Percentiles rank a stretch among this genome's conserved stretches.
These are phyloP conservation scores for Candida pini DNA, from an alignment of 805 yeast species.

Conservation along the genomic window DNA sequence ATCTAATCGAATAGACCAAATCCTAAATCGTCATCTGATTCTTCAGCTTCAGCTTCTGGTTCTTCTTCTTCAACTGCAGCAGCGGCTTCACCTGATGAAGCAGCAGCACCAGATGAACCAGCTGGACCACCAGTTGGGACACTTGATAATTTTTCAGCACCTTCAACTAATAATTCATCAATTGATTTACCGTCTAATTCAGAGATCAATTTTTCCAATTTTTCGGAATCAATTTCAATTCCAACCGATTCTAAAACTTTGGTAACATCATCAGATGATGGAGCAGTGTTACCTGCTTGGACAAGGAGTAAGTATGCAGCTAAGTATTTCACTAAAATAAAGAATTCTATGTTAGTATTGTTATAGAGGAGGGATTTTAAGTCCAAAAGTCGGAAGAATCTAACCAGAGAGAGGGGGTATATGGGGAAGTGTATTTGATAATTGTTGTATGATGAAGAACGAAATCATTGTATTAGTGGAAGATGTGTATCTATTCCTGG, in stretches of 20 bases:
- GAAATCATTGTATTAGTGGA: too few relatives aligned
- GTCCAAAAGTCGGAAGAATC: too few relatives aligned
- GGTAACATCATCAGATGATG: constrained; percentile 74
- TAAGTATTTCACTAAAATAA: constrained; percentile 69
- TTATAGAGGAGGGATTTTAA: too few relatives aligned
- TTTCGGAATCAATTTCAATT: constrained; percentile 74
- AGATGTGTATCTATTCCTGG: too few relatives aligned
- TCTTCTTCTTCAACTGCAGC: constrained; percentile 55
- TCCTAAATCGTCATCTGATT: constrained; percentile 66
- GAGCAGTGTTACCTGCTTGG: constrained; percentile 81
- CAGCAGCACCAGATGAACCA: constrained; percentile 51
- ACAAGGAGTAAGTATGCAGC: constrained; percentile 89
- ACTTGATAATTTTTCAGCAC: constrained; percentile 74
- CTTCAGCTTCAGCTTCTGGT: constrained; percentile 45
- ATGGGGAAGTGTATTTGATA: too few relatives aligned
- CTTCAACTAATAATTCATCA: constrained; percentile 71
- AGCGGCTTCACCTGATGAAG: constrained; percentile 49
- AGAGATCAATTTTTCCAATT: constrained; percentile 61
- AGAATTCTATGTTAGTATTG: constrained; percentile 2
- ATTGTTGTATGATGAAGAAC: too few relatives aligned
- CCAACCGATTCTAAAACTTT: constrained; percentile 70
- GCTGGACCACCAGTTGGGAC: constrained; percentile 84
- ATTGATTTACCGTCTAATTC: constrained; percentile 76
- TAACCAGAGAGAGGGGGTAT: not conserved
- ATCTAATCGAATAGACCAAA: constrained; percentile 95